A percentile compares a stretch with the other conserved stretches of the same genome.
Evolutionary conservation across 2,329 filamentous ascomycete species (phyloP).

Genomic region (Sporothrix brasiliensis): DNA sequence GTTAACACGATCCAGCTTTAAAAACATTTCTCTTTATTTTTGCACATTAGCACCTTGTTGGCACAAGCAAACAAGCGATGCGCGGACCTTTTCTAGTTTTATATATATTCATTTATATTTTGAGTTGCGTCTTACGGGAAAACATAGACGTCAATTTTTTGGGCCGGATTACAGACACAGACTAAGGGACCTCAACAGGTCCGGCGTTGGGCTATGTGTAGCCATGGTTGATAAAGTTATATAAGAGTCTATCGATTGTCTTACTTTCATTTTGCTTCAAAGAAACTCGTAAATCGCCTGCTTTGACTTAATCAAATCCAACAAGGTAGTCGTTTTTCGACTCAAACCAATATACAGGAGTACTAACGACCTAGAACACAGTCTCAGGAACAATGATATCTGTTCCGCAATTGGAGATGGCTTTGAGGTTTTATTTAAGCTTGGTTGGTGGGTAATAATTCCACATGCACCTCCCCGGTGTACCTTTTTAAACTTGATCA

Average conservation of each 20-base stretch:
- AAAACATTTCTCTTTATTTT: conserved; percentile 6
- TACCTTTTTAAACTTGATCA: no score
- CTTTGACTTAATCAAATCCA: no score
- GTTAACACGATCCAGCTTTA: not conserved
- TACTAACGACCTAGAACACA: no score
- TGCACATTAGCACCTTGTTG: not conserved
- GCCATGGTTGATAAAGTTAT: not conserved
- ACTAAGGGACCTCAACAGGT: conserved; percentile 16
- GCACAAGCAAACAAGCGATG: not conserved
- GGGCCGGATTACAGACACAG: conserved; percentile 27
- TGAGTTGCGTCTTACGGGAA: conserved; percentile 24
- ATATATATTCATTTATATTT: not conserved
- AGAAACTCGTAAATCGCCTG: no score
- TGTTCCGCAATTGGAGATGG: no score
- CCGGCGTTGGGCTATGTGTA: conserved; percentile 29
- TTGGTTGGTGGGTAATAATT: no score
- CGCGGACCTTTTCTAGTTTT: not conserved
- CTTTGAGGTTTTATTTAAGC: no score
- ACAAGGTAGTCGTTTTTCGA: no score
- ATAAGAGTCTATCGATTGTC: not conserved
- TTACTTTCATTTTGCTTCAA: not conserved
- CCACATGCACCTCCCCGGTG: no score
- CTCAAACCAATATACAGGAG: no score
- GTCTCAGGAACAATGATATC: no score
- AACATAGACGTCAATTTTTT: conserved; percentile 33